Evolutionary conservation across 2,329 filamentous ascomycete species (phyloP).

Genomic region (Fusarium floridanum): DNA sequence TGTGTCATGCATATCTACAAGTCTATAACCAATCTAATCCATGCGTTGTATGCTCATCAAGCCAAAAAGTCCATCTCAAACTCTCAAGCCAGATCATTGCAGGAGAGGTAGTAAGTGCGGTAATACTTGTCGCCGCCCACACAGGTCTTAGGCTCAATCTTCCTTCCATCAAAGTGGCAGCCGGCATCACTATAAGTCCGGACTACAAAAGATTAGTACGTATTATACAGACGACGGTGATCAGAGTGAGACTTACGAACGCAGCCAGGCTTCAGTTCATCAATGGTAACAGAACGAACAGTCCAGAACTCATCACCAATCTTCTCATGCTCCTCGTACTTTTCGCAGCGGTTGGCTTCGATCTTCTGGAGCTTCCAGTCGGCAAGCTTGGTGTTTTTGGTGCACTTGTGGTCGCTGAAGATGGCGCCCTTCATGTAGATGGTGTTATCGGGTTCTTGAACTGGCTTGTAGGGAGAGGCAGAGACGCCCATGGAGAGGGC

Average conservation of each 20-base stretch:
- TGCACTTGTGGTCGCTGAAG: not conserved
- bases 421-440: not conserved
- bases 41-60: not conserved
- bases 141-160: not conserved
- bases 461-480: not conserved
- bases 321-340: not conserved
- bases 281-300: not conserved
- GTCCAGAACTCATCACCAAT: not conserved
- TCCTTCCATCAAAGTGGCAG: not conserved
- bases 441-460: not conserved
- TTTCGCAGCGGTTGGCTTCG: not conserved
- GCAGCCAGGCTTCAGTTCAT: not conserved
- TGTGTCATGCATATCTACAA: not conserved
- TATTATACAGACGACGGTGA: no score
- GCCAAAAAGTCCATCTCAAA: not conserved
- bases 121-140: not conserved
- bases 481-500: slow-evolving; percentile 1
- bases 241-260: not conserved
- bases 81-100: not conserved
- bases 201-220: not conserved
- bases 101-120: not conserved
- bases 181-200: not conserved
- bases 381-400: not conserved
- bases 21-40: not conserved
- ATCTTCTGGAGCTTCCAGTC: not conserved